Evolutionary conservation across 441 rosid genomes (phyloP).

Genomic region (Dalechampia spathulata): DNA sequence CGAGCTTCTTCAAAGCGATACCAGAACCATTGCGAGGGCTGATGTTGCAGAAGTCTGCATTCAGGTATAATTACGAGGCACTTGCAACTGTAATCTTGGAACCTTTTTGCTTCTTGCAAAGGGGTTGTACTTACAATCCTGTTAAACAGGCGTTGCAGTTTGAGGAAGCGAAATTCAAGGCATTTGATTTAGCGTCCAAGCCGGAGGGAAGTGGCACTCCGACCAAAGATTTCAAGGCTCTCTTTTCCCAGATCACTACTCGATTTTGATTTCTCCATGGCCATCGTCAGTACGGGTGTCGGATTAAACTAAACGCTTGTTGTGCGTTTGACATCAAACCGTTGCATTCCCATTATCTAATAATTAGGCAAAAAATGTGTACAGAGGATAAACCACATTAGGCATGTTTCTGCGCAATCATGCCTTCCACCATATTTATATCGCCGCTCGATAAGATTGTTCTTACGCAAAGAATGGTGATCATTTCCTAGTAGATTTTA

Average conservation of each 20-base stretch:
- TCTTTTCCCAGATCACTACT: constrained; percentile 55
- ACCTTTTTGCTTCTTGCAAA: neutral
- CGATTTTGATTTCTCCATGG: constrained; percentile 38
- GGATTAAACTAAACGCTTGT: neutral
- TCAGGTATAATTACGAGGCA: constrained; percentile 42
- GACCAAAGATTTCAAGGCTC: constrained; percentile 77
- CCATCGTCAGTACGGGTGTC: too few species aligned
- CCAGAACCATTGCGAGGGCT: constrained; percentile 59
- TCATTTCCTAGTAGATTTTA: too few species aligned
- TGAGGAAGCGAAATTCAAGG: constrained; percentile 81
- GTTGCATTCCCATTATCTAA: neutral
- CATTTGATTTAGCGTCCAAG: constrained; percentile 87
- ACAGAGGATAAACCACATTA: too few species aligned
- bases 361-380: too few species aligned
- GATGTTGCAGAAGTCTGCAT: constrained; percentile 96
- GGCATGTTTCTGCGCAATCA: too few species aligned
- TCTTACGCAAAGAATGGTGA: too few species aligned
- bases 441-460: too few species aligned
- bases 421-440: too few species aligned
- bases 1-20: constrained; percentile 87
- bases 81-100: too few species aligned
- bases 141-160: constrained; percentile 57
- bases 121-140: too few species aligned
- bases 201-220: constrained; percentile 75
- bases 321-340: neutral